Base-by-base conservation (phyloP, 768 basidiomycete species). In the Postia placenta region DNA sequence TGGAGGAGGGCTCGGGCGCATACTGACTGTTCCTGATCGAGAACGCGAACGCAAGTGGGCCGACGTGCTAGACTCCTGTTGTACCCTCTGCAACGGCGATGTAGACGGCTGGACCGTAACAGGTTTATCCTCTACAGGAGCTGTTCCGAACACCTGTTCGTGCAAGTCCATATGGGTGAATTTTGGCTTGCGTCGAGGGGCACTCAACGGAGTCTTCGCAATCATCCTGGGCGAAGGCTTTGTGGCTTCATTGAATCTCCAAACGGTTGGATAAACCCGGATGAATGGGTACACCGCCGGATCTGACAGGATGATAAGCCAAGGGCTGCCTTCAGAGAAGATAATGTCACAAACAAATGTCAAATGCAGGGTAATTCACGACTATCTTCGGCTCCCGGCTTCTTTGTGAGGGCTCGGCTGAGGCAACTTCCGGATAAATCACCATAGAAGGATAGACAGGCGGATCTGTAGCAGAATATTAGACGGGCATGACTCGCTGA, bases 371-470 rank as follows among this genome's bases (percentile, higher is more conserved):
- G 37, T 59, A 61, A 20, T n/a, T 40, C 19, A 39, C 15, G 11
- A 23, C 26, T 11, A 30, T 22, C 19, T 20, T 36, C 24, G 17
- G 35, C 42, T 47, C 30, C 17, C 30, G 24, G 30, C 17, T 15
- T 27, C 26, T 22, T 5, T 28, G 9, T 42, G 17, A 22, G 23
- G 5, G 7, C 27, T 4, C 28, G 15, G 12, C 7, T 40, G 19
- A 2, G 39, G 1, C n/a, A 15, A 36, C 27, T 14, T 43, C 51
- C 5, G 63, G 63, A 39, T 66, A 66, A 2, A 64, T n/a, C 9
- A 45, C 48, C 25, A 67, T 45, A 48, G 55, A 39, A 1, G 63
- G 63, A 42, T 64, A 64, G 7, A 53, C 60, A 12, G 58, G 36
- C 5, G 59, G 61, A 42, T 64, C 59, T 64, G 35, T 3, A 41